Base-by-base conservation (phyloP, 73 alveolate genomes). In the Stentor coeruleus region DNA sequence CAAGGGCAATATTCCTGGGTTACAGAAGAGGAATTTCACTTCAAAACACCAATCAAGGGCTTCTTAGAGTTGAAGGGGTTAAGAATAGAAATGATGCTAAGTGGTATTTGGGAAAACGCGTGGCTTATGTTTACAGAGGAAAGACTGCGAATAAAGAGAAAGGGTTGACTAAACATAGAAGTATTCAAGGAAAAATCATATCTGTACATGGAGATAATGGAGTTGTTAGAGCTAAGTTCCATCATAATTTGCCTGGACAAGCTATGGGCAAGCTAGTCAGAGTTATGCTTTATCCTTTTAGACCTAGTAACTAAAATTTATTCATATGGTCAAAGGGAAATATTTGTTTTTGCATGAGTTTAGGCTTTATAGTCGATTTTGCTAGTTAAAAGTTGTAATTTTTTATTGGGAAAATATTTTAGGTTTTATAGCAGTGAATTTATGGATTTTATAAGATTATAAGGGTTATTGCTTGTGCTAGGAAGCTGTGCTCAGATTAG, bases 121-220 rank as follows among this genome's bases (percentile, higher is more conserved):
- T 85, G 3, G 96, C 90, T 31, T 91, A 84, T 81, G 84, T 93
- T 76, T 85, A 81, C 88, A 93, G 86, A 85, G 91, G 90, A 59
- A 20, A 33, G 33, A 31, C 42, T 0, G 40, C n/a, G 37, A 79
- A 80, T 81, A 76, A 30, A 38, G 76, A 42, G 38, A 76, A 81
- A 59, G 77, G 60, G 74, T 82, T 86, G 86, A 86, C 90, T 82
- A 90, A 82, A 59, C 30, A 39, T 40, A 85, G 91, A 91, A 77
- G 95, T 76, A 93, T 93, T 59, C 95, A 98, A 98, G 99, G 99
- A 74, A 91, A 91, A 82, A 90, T 96, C 81, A 85, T 88, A 42
- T 89, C 87, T 73, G 85, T 97, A 74, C 98, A 96, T 87, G 98
- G 99, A 84, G 85, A 83, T 82, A 94, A 89, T 81, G 99, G 99